Conservation (phyloP, 2,329 filamentous ascomycete species). For the Fusarium incarnatum region DNA sequence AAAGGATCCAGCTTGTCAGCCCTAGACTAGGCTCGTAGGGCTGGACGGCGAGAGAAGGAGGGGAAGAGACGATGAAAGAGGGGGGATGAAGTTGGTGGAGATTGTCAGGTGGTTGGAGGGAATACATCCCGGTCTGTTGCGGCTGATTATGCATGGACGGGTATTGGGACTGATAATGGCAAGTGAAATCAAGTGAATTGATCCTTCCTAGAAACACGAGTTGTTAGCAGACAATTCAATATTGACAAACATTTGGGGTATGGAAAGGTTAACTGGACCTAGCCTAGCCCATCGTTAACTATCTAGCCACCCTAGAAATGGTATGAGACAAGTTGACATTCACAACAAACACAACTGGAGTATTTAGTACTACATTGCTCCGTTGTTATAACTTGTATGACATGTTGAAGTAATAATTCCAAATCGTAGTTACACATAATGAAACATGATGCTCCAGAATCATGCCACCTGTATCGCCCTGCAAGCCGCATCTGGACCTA, state of each 20-base stretch:
- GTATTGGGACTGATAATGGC: slow-evolving; percentile 3
- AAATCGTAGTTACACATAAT: background rate
- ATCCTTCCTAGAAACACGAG: background rate
- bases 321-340: background rate
- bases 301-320: background rate
- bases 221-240: background rate
- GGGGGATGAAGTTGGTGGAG: background rate
- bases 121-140: slow-evolving; percentile 9
- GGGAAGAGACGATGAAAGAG: background rate
- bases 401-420: background rate
- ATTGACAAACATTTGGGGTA: background rate
- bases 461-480: too few species aligned
- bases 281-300: background rate
- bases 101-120: background rate
- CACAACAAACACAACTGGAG: background rate
- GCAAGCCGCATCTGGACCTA: background rate
- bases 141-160: slow-evolving; percentile 29
- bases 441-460: background rate
- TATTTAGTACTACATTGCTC: background rate
- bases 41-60: slow-evolving; percentile 22
- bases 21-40: slow-evolving; percentile 28
- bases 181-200: background rate
- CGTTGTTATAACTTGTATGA: background rate
- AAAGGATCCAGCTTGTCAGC: slow-evolving; percentile 18
- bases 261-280: background rate